Base-by-base conservation (phyloP, 2,329 filamentous ascomycete genomes). In the Beauveria scarabaeidicola region DNA sequence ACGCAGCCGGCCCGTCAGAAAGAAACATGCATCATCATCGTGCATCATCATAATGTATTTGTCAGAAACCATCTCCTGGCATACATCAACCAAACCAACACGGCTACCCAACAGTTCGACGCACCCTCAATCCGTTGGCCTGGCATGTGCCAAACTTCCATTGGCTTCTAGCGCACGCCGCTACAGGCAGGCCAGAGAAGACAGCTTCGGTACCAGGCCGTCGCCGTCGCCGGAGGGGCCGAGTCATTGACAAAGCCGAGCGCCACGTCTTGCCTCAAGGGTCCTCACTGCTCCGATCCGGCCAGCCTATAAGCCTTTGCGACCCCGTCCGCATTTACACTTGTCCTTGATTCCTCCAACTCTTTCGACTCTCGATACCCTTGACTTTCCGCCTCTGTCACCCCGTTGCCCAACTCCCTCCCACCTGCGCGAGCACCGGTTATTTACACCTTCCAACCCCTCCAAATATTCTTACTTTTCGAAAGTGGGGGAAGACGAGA, bases 191-290 rank as follows among this genome's bases (percentile, higher is more conserved):
- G 32, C 48, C 48, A 52, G 32, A 36, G 3, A 36, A 36, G 13
- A 36, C 43, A 47, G 53, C 19, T 36, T 56, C 29, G 29, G 29
- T 40, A 48, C 41, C 38, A 23, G n/a, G 27, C 38, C 51, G 53
- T 29, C 43, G 21, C 52, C 43, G 53, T 48, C 53, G 40, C 55
- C 55, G 55, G 55, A 50, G 55, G 55, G 44, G 55, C 55, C 55
- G 55, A 58, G 55, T 58, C 55, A 58, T 41, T 29, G n/a, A 19
- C 21, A 58, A 58, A 58, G 55, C 55, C 55, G 55, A 58, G 46
- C 44, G 19, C 40, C 40, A n/a, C 40, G 17, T 41, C 10, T 21
- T 40, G 21, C 11, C n/a, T 27, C n/a, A 21, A 44, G 36, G 36
- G 27, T 15, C 51, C 51, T 54, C 38, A 25, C 52, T 43, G 21